phyloP scores from a whole-genome alignment of 208 protist genomes.

The Porcisia hertigi region DNA sequence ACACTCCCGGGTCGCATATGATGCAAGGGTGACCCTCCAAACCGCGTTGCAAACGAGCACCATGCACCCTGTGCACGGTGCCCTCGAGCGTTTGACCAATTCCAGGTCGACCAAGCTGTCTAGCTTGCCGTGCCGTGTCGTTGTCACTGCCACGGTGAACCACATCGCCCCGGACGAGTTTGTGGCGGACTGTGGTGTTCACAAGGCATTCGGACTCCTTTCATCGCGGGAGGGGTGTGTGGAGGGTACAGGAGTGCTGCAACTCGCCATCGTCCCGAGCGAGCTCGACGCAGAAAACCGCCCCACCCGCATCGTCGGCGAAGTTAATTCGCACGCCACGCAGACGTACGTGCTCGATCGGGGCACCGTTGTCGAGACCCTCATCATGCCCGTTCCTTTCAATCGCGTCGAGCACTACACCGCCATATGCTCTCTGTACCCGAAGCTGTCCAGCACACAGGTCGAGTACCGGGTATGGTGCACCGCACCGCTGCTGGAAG shows the following conservation, averaged over 20 bases:
- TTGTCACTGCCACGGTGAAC: conserved; percentile 22
- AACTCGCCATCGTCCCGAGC: conserved; percentile 21
- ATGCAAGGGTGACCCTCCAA: conserved; percentile 11
- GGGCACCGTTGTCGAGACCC: conserved; percentile 35
- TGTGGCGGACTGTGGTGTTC: not conserved
- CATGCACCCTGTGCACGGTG: not conserved
- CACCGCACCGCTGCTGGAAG: conserved; percentile 42
- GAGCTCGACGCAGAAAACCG: conserved; percentile 24
- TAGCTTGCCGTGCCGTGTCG: conserved; percentile 14
- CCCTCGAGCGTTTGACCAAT: not conserved
- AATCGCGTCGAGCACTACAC: conserved; percentile 45
- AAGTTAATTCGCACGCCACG: conserved; percentile 16
- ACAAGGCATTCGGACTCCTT: conserved; percentile 20
- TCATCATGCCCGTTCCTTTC: conserved; percentile 34
- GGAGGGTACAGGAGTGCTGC: not conserved
- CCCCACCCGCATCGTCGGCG: conserved; percentile 37
- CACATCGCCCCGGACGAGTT: conserved; percentile 6
- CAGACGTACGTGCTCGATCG: conserved; percentile 37
- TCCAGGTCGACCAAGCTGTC: not conserved
- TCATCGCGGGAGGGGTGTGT: not conserved
- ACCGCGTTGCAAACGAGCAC: not conserved
- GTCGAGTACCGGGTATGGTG: conserved; percentile 70
- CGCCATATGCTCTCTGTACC: conserved; percentile 55
- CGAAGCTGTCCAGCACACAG: conserved; percentile 30
- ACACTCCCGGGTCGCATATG: conserved; percentile 6